Percentiles rank a stretch among this genome's conserved stretches.
These are phyloP conservation scores for Lachancea nothofagi DNA, from an alignment of 805 yeast genomes.

Conservation along the genomic window DNA sequence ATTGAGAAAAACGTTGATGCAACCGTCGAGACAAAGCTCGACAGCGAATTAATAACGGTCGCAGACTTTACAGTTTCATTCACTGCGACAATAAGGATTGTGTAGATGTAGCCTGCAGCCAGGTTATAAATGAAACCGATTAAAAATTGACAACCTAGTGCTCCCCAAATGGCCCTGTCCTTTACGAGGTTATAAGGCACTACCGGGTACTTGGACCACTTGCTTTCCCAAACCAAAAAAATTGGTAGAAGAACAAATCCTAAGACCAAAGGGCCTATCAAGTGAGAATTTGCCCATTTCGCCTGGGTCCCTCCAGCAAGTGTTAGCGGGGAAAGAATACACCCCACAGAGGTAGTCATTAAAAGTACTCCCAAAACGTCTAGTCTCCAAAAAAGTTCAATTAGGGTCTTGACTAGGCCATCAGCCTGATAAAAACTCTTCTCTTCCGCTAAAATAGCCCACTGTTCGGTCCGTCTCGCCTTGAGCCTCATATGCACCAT, in stretches of 20 bases:
- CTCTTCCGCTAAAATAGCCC: constrained; percentile 17
- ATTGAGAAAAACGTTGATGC: constrained; percentile 56
- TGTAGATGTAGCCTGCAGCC: constrained; percentile 61
- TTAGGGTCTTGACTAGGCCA: constrained; percentile 15
- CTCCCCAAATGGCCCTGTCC: constrained; percentile 67
- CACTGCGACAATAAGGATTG: constrained; percentile 55
- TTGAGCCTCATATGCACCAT: constrained; percentile 37
- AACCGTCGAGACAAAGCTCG: constrained; percentile 60
- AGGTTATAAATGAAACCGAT: constrained; percentile 39
- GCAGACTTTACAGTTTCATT: constrained; percentile 51
- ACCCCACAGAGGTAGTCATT: constrained; percentile 46
- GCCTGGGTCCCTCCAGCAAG: constrained; percentile 50
- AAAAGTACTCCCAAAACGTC: constrained; percentile 55
- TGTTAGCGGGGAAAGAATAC: constrained; percentile 57
- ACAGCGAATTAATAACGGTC: constrained; percentile 54
- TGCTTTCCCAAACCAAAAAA: constrained; percentile 48
- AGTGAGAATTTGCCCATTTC: constrained; percentile 47
- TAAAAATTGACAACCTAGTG: constrained; percentile 50
- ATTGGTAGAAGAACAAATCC: constrained; percentile 42
- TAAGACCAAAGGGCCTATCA: constrained; percentile 55
- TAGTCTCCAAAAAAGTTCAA: constrained; percentile 44
- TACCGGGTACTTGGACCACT: constrained; percentile 46
- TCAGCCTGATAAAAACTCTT: constrained; percentile 15
- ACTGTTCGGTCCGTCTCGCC: neutral
- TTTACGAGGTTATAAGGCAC: constrained; percentile 45